Conservation (phyloP, 2,329 filamentous ascomycete genomes). For the Coniella vitis region DNA sequence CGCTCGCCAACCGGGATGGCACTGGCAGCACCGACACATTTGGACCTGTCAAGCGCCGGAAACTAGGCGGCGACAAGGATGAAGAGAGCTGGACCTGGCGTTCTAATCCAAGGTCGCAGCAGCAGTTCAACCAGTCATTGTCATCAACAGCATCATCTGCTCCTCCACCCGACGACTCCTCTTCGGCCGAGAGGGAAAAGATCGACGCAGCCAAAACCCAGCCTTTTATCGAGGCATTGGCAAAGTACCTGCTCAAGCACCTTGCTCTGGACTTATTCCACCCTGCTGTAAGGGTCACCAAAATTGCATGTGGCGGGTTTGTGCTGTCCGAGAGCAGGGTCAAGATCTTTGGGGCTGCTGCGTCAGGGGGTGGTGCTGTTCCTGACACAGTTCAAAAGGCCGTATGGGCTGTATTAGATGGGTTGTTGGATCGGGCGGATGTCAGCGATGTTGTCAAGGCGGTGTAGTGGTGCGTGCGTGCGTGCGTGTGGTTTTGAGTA, state of each 20-base stretch:
- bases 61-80: conserved; percentile 37
- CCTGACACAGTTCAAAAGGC: conserved; percentile 9
- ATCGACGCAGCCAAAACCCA: conserved; percentile 10
- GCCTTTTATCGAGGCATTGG: conserved; percentile 47
- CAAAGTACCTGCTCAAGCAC: conserved; percentile 43
- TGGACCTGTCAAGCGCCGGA: conserved; percentile 31
- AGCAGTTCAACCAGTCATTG: too few species aligned
- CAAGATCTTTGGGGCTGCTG: conserved; percentile 35
- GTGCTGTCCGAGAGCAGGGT: conserved; percentile 45
- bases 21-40: neutral
- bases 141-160: too few species aligned
- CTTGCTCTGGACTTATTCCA: conserved; percentile 50
- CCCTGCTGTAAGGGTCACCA: conserved; percentile 44
- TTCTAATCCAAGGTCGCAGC: neutral
- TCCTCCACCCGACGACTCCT: too few species aligned
- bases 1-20: conserved; percentile 19
- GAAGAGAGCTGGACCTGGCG: conserved; percentile 51
- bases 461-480: neutral
- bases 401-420: conserved; percentile 8
- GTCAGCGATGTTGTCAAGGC: neutral
- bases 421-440: conserved; percentile 8
- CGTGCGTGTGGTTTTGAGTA: neutral
- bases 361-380: neutral
- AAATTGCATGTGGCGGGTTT: conserved; percentile 51
- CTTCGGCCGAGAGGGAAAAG: too few species aligned